phyloP scores from a whole-genome alignment of 106 monocot genomes.

The Dioscorea alata region DNA sequence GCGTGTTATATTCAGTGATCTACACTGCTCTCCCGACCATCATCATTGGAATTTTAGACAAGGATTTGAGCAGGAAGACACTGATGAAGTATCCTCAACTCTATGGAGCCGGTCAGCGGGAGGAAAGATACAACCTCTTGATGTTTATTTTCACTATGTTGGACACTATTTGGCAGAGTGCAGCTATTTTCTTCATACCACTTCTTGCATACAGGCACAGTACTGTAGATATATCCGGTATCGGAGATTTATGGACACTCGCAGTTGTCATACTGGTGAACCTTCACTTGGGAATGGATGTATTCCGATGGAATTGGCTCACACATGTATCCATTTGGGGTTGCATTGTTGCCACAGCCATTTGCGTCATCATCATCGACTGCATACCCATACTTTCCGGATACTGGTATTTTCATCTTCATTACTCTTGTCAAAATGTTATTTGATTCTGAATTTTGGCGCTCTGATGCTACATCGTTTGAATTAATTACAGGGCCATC shows the following conservation, averaged over 20 bases:
- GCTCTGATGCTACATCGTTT: not conserved
- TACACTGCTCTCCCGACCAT: conserved; percentile 84
- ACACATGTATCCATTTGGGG: conserved; percentile 76
- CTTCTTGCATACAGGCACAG: conserved; percentile 58
- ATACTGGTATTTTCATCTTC: conserved; percentile 49
- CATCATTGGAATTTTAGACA: conserved; percentile 72
- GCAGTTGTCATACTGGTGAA: conserved; percentile 79
- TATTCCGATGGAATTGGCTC: conserved; percentile 80
- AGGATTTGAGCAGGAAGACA: conserved; percentile 79
- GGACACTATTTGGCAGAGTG: conserved; percentile 83
- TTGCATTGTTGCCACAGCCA: conserved; percentile 40
- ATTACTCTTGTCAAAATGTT: not conserved
- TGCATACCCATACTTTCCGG: conserved; percentile 43
- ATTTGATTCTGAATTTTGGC: not conserved
- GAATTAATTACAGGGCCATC: conserved; percentile 64
- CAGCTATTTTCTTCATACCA: conserved; percentile 60
- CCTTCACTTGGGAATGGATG: conserved; percentile 70
- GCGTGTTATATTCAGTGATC: conserved; percentile 55
- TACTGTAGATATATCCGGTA: conserved; percentile 45
- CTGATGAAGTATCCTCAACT: conserved; percentile 79
- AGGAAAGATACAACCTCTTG: conserved; percentile 77
- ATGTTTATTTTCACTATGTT: conserved; percentile 64
- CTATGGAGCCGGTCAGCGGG: conserved; percentile 82
- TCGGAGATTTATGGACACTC: conserved; percentile 75
- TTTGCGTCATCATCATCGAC: conserved; percentile 64